phyloP scores from a whole-genome alignment of 257 asterid species.

The Marsdenia floribunda region DNA sequence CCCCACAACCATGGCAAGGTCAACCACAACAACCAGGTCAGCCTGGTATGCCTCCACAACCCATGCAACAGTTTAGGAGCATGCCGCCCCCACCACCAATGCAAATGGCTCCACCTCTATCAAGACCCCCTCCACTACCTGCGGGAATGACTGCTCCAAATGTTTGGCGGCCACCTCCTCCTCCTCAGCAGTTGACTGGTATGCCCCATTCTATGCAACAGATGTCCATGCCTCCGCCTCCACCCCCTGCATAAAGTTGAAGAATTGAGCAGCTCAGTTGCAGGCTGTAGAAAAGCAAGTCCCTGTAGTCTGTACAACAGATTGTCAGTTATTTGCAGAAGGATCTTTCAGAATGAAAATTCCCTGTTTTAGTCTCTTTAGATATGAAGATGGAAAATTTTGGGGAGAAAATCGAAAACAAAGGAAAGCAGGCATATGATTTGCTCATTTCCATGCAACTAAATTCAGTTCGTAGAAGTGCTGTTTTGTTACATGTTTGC shows the following conservation, averaged over 20 bases:
- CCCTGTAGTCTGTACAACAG: background rate
- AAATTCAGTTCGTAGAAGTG: too few relatives aligned
- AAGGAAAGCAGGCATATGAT: background rate
- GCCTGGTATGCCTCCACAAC: conserved; percentile 47
- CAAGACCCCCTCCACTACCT: conserved; percentile 80
- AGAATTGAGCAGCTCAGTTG: background rate
- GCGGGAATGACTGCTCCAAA: conserved; percentile 56
- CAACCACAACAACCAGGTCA: conserved; percentile 59
- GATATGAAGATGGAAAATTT: background rate
- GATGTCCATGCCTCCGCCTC: conserved; percentile 59
- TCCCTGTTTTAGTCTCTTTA: background rate
- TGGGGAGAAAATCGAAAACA: too few relatives aligned
- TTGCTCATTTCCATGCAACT: background rate
- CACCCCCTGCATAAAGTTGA: conserved; percentile 23
- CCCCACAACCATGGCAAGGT: conserved; percentile 69
- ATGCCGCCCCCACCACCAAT: conserved; percentile 83
- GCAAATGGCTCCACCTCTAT: conserved; percentile 38
- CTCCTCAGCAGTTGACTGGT: conserved; percentile 65
- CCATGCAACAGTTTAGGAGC: conserved; percentile 61
- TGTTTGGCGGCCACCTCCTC: conserved; percentile 77
- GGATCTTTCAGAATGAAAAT: background rate
- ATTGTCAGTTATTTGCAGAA: background rate
- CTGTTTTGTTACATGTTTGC: background rate
- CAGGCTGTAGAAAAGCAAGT: background rate
- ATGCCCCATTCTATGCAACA: conserved; percentile 41